Conservation (phyloP, 768 basidiomycete species). For the Exsudoporus frostii region DNA sequence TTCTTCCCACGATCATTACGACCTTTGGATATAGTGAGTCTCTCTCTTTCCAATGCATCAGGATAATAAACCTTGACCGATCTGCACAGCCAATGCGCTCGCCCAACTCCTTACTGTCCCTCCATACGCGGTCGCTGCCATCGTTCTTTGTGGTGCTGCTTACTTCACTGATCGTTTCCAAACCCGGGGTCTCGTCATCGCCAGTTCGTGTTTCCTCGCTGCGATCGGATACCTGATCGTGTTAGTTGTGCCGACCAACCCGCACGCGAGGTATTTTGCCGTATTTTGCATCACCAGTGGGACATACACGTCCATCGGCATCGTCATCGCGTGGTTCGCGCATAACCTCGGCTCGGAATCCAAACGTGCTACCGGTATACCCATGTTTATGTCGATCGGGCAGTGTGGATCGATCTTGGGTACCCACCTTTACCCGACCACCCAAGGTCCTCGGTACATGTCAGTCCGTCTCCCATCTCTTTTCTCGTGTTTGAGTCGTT, state of each 20-base stretch:
- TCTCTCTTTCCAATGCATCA: not conserved
- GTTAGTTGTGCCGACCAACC: conserved; percentile 49
- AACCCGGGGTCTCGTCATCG: conserved; percentile 45
- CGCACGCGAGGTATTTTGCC: conserved; percentile 71
- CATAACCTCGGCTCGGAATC: conserved; percentile 79
- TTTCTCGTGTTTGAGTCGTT: not conserved
- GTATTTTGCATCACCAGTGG: conserved; percentile 75
- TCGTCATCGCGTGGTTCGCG: conserved; percentile 75
- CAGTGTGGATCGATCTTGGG: conserved; percentile 77
- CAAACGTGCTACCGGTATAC: conserved; percentile 72
- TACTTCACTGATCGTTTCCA: conserved; percentile 67
- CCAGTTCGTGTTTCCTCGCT: conserved; percentile 28
- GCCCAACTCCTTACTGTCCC: conserved; percentile 79
- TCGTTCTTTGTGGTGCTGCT: conserved; percentile 57
- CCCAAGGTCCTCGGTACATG: conserved; percentile 65
- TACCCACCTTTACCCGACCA: conserved; percentile 66
- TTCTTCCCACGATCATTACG: conserved; percentile 77
- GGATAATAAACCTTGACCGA: not conserved
- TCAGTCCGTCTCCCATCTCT: conserved; percentile 30
- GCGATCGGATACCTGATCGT: conserved; percentile 59
- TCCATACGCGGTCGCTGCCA: conserved; percentile 70
- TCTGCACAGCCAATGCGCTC: conserved; percentile 49
- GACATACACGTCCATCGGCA: conserved; percentile 72
- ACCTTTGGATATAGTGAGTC: conserved; percentile 69
- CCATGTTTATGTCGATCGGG: conserved; percentile 77